Evolutionary conservation across 495 filamentous ascomycete genomes (phyloP).

Genomic region (Chaetomidium leptoderma): DNA sequence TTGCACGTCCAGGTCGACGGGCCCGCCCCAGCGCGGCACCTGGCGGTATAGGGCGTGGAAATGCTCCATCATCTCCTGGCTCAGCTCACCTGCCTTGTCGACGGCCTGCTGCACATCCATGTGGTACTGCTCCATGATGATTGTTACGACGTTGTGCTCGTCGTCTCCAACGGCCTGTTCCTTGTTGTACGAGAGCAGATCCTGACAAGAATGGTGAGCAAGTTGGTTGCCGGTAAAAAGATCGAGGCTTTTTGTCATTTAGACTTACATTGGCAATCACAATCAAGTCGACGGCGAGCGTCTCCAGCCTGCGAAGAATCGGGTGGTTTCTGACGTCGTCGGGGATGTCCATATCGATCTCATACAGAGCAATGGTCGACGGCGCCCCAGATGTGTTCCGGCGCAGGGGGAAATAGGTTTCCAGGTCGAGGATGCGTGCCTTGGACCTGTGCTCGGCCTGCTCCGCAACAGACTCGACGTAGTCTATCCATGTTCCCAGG

Average conservation of each 20-base stretch:
- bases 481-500: neutral
- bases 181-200: neutral
- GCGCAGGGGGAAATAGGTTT: neutral
- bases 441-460: neutral
- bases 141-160: neutral
- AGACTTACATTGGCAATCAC: slow-evolving; percentile 1
- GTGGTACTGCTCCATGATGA: neutral
- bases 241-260: too few relatives aligned
- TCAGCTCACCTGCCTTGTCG: neutral
- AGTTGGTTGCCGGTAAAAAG: too few relatives aligned
- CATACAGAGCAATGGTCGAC: neutral
- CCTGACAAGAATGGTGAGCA: neutral
- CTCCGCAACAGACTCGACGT: neutral
- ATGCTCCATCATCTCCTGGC: neutral
- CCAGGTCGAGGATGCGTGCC: neutral
- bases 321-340: neutral
- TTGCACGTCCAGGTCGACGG: neutral
- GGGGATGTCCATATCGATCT: neutral
- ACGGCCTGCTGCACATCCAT: neutral
- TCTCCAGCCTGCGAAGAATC: neutral
- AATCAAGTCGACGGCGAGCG: neutral
- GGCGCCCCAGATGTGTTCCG: neutral
- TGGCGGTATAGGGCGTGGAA: neutral
- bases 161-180: neutral
- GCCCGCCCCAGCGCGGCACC: neutral